Evolutionary conservation across 1,284 basidiomycete species (phyloP).

Genomic region (Apiotrichum brassicae): DNA sequence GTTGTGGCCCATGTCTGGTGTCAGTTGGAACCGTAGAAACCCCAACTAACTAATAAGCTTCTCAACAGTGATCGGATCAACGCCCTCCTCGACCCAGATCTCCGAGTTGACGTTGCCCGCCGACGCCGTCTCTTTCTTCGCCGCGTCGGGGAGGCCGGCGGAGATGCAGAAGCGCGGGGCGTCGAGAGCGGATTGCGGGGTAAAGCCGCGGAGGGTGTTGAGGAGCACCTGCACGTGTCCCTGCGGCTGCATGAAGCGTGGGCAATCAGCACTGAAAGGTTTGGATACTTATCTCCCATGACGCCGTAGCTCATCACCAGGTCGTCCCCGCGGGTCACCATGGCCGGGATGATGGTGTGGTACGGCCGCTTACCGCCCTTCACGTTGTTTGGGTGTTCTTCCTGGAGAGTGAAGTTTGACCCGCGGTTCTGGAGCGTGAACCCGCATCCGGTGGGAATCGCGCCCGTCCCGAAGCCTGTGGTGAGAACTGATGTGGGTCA

Average conservation of each 20-base stretch:
- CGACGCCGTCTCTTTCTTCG: slow-evolving; percentile 43
- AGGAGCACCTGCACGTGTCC: slow-evolving; percentile 57
- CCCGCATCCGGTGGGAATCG: slow-evolving; percentile 84
- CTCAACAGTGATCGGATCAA: slow-evolving; percentile 56
- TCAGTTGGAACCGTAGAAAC: not conserved
- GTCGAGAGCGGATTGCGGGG: slow-evolving; percentile 76
- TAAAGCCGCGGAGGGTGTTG: slow-evolving; percentile 74
- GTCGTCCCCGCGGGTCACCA: slow-evolving; percentile 68
- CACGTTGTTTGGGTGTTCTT: slow-evolving; percentile 76
- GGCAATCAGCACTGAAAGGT: slow-evolving; percentile 7
- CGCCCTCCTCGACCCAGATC: slow-evolving; percentile 72
- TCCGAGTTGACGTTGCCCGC: slow-evolving; percentile 65
- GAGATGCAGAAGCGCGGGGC: slow-evolving; percentile 90
- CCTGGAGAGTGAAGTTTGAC: slow-evolving; percentile 68
- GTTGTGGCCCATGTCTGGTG: slow-evolving; percentile 75
- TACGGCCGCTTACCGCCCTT: slow-evolving; percentile 82
- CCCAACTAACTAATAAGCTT: slow-evolving; percentile 52
- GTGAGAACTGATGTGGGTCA: not conserved
- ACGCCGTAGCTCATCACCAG: slow-evolving; percentile 83
- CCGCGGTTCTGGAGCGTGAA: slow-evolving; percentile 96
- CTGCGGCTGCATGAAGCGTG: slow-evolving; percentile 20
- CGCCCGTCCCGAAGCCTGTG: slow-evolving; percentile 54
- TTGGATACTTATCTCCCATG: slow-evolving; percentile 56
- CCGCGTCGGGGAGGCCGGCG: slow-evolving; percentile 65
- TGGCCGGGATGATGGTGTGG: slow-evolving; percentile 86